Evolutionary conservation across 2,329 filamentous ascomycete genomes (phyloP), one percentile per base, ranked within the genome.

Genomic region (Coniosporium tulheliwenetii): DNA sequence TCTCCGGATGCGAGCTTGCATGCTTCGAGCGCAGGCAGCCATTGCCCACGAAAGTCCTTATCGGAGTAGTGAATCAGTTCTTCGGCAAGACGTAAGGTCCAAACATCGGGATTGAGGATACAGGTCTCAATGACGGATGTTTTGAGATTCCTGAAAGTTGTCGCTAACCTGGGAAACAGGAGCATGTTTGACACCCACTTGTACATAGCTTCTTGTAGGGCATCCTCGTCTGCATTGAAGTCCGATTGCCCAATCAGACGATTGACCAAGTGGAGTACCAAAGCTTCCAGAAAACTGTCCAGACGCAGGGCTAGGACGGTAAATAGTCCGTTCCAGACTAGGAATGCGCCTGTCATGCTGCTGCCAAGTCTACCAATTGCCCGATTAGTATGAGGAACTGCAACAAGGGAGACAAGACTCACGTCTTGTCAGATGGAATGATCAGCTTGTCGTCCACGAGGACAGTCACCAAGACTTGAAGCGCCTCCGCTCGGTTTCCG

Each of bases 151-250:
- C 53, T 49, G 30, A 53, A 45, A 29, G 46, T 46, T 9, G 48
- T 48, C n/a, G 40, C 33, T 64, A 63, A 69, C 2, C 52, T 49
- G 3, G 53, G 39, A 9, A 60, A 60, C 5, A 52, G 52, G 19
- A 70, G 47, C 8, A 74, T 55, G 48, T 72, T 67, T 8, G 62
- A 47, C 19, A 71, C 47, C 71, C 71, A 75, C 30, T 62, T 52
- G 44, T 59, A 66, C 30, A 67, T 40, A 2, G 59, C 66, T 52
- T 73, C 66, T 31, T 52, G 52, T 5, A 51, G 47, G 0, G 59
- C 50, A 44, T 63, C 52, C 19, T 45, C 37, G 26, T 54, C 48
- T 30, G 44, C 19, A 43, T 51, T 41, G 35, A 45, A 33, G 30
- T 41, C 31, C 3, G 39, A 41, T 29, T 48, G 41, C 37, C 52